Evolutionary conservation across 208 protist genomes (phyloP).

Genomic region (Crithidia brevicula): DNA sequence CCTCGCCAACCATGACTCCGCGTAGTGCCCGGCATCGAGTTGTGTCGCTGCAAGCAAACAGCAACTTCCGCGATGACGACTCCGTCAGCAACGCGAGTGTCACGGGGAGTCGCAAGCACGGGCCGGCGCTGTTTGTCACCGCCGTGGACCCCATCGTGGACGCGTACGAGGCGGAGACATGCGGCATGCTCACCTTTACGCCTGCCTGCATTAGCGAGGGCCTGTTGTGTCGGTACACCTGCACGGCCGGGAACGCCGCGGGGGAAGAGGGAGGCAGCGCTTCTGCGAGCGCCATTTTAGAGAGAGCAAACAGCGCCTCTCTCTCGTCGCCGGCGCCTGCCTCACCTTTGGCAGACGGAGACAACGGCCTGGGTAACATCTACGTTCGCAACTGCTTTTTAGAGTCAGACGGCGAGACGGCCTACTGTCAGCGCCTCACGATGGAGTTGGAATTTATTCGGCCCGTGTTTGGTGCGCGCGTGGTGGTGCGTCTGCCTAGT

Average conservation of each 20-base stretch:
- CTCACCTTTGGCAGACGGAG: slow-evolving; percentile 1
- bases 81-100: slow-evolving; percentile 18
- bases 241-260: neutral
- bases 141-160: slow-evolving; percentile 29
- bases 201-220: slow-evolving; percentile 30
- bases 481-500: slow-evolving; percentile 63
- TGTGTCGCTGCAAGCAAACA: slow-evolving; percentile 29
- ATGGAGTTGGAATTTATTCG: slow-evolving; percentile 36
- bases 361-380: slow-evolving; percentile 20
- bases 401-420: slow-evolving; percentile 25
- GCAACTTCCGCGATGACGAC: slow-evolving; percentile 22
- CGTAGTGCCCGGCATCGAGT: slow-evolving; percentile 30
- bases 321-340: neutral
- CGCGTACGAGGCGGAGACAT: slow-evolving; percentile 33
- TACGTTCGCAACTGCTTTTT: slow-evolving; percentile 32
- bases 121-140: slow-evolving; percentile 27
- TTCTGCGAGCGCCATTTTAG: neutral
- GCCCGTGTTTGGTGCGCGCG: slow-evolving; percentile 30
- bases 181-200: slow-evolving; percentile 29
- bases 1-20: slow-evolving; percentile 5
- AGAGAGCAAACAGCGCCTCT: neutral
- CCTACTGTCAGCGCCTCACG: slow-evolving; percentile 35
- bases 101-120: slow-evolving; percentile 14
- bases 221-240: slow-evolving; percentile 31
- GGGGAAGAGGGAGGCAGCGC: neutral